phyloP scores from a whole-genome alignment of 2,329 filamentous ascomycete species.

The Trichophyton simii region DNA sequence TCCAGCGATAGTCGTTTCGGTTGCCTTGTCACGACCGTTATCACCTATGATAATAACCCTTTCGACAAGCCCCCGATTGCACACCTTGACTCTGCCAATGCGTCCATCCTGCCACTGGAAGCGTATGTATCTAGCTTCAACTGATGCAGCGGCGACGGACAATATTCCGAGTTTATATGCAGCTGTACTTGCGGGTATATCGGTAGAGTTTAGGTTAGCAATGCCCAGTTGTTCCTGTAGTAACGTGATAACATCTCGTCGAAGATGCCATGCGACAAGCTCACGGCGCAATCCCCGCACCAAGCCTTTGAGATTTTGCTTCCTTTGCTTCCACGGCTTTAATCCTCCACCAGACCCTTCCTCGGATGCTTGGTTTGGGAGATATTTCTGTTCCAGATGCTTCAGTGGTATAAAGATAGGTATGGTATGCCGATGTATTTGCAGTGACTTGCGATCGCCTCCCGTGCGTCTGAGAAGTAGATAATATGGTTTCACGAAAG shows the following conservation, averaged over 20 bases:
- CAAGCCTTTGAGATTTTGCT: conserved; percentile 27
- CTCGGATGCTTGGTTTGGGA: conserved; percentile 17
- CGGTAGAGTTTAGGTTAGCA: conserved; percentile 8
- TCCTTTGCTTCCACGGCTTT: conserved; percentile 17
- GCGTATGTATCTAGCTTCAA: conserved; percentile 32
- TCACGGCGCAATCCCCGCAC: conserved; percentile 30
- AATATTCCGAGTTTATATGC: conserved; percentile 23
- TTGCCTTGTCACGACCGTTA: conserved; percentile 25
- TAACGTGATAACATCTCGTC: conserved; percentile 26
- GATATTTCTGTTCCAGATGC: conserved; percentile 27
- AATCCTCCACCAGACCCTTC: conserved; percentile 11
- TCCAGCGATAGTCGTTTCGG: conserved; percentile 25
- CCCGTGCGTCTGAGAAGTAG: conserved; percentile 24
- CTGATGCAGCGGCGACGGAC: conserved; percentile 23
- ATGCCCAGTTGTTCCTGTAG: conserved; percentile 24
- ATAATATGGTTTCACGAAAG: conserved; percentile 34
- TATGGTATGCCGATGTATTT: conserved; percentile 34
- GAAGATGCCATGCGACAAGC: conserved; percentile 31
- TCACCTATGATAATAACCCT: conserved; percentile 33
- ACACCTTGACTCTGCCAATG: conserved; percentile 33
- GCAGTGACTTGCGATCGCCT: conserved; percentile 17
- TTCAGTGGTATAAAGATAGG: conserved; percentile 32
- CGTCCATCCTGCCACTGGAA: conserved; percentile 34
- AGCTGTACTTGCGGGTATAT: neutral
- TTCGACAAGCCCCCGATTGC: conserved; percentile 29